Percentiles rank a stretch among this genome's conserved stretches.
These are phyloP conservation scores for Aspergillus tubingensis DNA, from an alignment of 2,329 filamentous ascomycete species.

Conservation along the genomic window DNA sequence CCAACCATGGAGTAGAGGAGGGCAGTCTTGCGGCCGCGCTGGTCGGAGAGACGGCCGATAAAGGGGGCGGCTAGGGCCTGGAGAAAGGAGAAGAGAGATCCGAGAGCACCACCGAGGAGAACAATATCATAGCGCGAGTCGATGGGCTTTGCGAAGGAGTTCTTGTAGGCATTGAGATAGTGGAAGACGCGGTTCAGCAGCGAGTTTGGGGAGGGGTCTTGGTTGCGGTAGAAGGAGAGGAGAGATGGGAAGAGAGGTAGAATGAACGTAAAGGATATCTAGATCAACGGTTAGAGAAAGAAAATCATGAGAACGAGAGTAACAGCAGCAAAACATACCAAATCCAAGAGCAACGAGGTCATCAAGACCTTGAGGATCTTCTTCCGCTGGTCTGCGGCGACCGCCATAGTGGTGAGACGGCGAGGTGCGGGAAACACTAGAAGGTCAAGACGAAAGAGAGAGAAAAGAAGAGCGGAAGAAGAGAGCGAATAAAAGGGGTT, in stretches of 20 bases:
- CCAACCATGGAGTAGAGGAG: slow-evolving; percentile 89
- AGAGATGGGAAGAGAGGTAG: slow-evolving; percentile 93
- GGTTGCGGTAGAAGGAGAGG: slow-evolving; percentile 91
- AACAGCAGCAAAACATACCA: slow-evolving; percentile 60
- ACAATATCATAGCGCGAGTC: slow-evolving; percentile 97
- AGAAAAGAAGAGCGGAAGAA: slow-evolving; percentile 21
- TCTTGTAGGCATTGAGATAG: slow-evolving; percentile 92
- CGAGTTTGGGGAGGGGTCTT: slow-evolving; percentile 65
- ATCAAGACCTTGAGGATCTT: slow-evolving; percentile 85
- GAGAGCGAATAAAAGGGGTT: not conserved
- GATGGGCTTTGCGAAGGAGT: slow-evolving; percentile 86
- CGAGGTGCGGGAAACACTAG: not conserved
- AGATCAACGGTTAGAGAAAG: slow-evolving; percentile 10
- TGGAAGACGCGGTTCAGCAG: slow-evolving; percentile 76
- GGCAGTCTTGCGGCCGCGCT: slow-evolving; percentile 81
- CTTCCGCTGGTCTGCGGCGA: slow-evolving; percentile 61
- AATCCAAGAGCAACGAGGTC: slow-evolving; percentile 81
- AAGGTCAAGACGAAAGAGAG: not conserved
- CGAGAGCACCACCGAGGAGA: slow-evolving; percentile 86
- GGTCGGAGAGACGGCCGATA: slow-evolving; percentile 86
- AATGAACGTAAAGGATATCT: slow-evolving; percentile 99
- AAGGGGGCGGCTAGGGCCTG: slow-evolving; percentile 91
- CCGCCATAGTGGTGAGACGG: slow-evolving; percentile 31
- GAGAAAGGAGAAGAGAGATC: slow-evolving; percentile 88
- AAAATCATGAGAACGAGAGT: not conserved